Percentiles rank a stretch among this genome's conserved stretches.
Conservation (phyloP, 2,329 filamentous ascomycete species). For the Endoconidiophora polonica region DNA sequence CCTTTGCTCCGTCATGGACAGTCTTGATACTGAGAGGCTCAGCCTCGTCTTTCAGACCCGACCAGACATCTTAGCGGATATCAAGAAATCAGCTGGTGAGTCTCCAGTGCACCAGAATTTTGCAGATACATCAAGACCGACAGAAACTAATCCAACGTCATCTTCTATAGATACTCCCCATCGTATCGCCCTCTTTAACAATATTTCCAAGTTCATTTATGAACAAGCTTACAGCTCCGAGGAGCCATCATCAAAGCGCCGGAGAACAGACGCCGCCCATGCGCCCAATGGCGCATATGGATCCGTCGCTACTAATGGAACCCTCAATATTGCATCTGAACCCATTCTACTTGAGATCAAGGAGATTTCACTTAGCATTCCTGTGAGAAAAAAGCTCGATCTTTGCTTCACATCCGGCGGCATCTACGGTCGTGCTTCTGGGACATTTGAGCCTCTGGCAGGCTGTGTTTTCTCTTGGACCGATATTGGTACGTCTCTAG, state of each 20-base stretch:
- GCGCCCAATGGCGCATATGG: slow-evolving; percentile 15
- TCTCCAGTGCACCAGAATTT: not conserved
- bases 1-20: slow-evolving; percentile 21
- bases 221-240: slow-evolving; percentile 25
- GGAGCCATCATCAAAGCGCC: slow-evolving; percentile 34
- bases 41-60: slow-evolving; percentile 36
- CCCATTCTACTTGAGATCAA: slow-evolving; percentile 41
- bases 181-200: slow-evolving; percentile 37
- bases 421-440: slow-evolving; percentile 38
- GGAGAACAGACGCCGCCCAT: slow-evolving; percentile 29
- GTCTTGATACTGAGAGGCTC: slow-evolving; percentile 34
- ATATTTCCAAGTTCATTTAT: slow-evolving; percentile 34
- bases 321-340: slow-evolving; percentile 20
- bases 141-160: not conserved
- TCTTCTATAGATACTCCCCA: slow-evolving; percentile 29
- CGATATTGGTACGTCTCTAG: slow-evolving; percentile 37
- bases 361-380: slow-evolving; percentile 50
- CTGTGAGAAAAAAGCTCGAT: slow-evolving; percentile 52
- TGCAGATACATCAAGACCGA: not conserved
- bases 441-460: slow-evolving; percentile 33
- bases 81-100: slow-evolving; percentile 36
- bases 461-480: slow-evolving; percentile 43
- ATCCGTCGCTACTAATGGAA: slow-evolving; percentile 19
- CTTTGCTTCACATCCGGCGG: slow-evolving; percentile 44
- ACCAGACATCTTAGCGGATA: slow-evolving; percentile 38